Percentiles rank a stretch among this genome's conserved stretches.
phyloP scores from a whole-genome alignment of 257 asterid genomes.

The Solanum boliviense region DNA sequence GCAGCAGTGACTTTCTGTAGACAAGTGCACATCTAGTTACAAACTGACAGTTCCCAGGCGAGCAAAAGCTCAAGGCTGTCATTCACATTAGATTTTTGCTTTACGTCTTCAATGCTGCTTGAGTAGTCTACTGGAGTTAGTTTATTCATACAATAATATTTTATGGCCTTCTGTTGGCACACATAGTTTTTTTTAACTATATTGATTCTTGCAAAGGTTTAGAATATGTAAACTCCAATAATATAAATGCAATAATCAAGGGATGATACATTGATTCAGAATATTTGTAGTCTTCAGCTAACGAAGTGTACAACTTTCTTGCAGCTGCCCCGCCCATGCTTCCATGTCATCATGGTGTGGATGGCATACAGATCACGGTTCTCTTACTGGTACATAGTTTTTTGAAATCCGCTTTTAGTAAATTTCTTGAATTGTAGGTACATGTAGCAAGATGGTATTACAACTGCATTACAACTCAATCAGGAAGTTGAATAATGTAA shows the following conservation, averaged over 20 bases:
- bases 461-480: not conserved
- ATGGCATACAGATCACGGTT: constrained; percentile 97
- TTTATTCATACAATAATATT: not conserved
- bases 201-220: not conserved
- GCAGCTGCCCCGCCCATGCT: constrained; percentile 29
- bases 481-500: not conserved
- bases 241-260: not conserved
- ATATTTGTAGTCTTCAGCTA: not conserved
- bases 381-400: constrained; percentile 60
- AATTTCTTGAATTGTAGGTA: not conserved
- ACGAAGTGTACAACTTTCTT: not conserved
- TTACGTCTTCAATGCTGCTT: not conserved
- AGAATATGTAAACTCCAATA: not conserved
- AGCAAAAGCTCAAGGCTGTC: not conserved
- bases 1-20: not conserved
- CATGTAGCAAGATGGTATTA: not conserved
- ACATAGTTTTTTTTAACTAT: not conserved
- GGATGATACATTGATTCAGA: not conserved
- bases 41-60: not conserved
- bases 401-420: not conserved
- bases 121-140: not conserved
- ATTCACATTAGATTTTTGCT: not conserved
- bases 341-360: constrained; percentile 90
- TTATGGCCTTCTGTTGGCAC: not conserved
- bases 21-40: not conserved